Conservation (phyloP, 768 basidiomycete genomes). For the Suillus hirtellus region DNA sequence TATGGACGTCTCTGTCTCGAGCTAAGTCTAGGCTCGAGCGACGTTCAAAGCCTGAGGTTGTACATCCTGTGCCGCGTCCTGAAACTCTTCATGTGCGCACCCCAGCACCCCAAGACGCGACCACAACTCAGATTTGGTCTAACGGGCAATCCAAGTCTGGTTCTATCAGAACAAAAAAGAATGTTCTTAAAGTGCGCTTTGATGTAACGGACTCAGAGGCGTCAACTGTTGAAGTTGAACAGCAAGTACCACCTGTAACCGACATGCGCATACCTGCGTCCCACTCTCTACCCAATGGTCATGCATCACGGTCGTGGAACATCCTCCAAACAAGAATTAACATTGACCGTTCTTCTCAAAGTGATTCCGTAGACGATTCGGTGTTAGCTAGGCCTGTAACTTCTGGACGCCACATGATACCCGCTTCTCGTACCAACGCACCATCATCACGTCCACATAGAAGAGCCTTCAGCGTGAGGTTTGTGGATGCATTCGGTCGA, state of each 20-base stretch:
- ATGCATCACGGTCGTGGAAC: not conserved
- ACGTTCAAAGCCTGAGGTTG: slow-evolving; percentile 23
- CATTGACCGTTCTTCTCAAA: not conserved
- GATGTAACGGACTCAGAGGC: slow-evolving; percentile 44
- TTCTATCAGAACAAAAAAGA: slow-evolving; percentile 46
- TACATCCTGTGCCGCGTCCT: slow-evolving; percentile 47
- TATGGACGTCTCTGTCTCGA: slow-evolving; percentile 28
- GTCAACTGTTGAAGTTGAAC: slow-evolving; percentile 29
- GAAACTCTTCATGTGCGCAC: slow-evolving; percentile 51
- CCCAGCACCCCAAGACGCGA: slow-evolving; percentile 66
- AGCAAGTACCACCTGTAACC: slow-evolving; percentile 24
- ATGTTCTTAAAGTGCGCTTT: slow-evolving; percentile 72
- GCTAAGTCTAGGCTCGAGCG: slow-evolving; percentile 16
- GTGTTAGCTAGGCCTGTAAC: slow-evolving; percentile 18
- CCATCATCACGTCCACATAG: slow-evolving; percentile 37
- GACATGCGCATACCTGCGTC: slow-evolving; percentile 20
- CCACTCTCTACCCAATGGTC: not conserved
- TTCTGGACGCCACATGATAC: slow-evolving; percentile 23
- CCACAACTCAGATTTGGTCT: slow-evolving; percentile 30
- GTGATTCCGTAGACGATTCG: slow-evolving; percentile 8
- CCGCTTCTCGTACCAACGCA: slow-evolving; percentile 23
- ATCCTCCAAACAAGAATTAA: not conserved
- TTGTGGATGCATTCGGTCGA: slow-evolving; percentile 72
- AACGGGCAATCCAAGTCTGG: slow-evolving; percentile 30
- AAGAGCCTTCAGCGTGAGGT: slow-evolving; percentile 53